These are phyloP conservation scores for Chenopodium berlandieri DNA, from an alignment of 148 eudicot species.

Conservation along the genomic window DNA sequence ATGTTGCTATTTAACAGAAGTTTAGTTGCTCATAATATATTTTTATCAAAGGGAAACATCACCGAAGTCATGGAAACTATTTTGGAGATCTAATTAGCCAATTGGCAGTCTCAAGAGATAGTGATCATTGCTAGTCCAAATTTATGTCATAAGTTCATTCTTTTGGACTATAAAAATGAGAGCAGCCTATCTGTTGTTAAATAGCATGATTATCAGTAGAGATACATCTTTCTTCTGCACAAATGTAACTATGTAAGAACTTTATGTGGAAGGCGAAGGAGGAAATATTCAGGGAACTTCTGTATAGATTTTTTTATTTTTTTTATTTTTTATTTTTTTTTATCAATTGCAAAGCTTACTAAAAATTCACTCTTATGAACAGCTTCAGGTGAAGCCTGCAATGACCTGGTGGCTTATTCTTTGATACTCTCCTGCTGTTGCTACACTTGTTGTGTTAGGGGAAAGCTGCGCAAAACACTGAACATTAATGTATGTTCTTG, in stretches of 20 bases:
- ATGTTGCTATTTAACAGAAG: background rate
- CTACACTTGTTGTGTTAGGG: slow-evolving; percentile 91
- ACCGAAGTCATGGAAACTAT: background rate
- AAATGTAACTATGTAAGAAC: background rate
- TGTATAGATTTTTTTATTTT: background rate
- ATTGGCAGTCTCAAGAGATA: background rate
- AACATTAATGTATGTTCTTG: slow-evolving; percentile 63
- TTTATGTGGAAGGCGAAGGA: background rate
- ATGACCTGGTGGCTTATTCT: slow-evolving; percentile 86
- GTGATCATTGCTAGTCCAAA: background rate
- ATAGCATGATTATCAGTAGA: background rate
- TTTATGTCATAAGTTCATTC: background rate
- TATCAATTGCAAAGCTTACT: slow-evolving; percentile 2
- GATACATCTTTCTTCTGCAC: background rate
- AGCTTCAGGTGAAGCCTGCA: slow-evolving; percentile 94
- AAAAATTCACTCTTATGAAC: slow-evolving; percentile 30
- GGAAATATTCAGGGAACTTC: background rate
- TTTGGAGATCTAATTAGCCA: background rate
- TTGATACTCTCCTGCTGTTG: slow-evolving; percentile 94
- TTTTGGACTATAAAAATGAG: background rate
- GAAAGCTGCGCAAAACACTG: slow-evolving; percentile 79
- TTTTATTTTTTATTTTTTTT: too few relatives aligned
- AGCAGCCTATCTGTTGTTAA: background rate
- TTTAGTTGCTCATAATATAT: background rate
- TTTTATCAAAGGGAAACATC: background rate